Evolutionary conservation across 768 basidiomycete genomes (phyloP), one percentile per base, ranked within the genome.

Genomic region (Gymnopilus dilepis): DNA sequence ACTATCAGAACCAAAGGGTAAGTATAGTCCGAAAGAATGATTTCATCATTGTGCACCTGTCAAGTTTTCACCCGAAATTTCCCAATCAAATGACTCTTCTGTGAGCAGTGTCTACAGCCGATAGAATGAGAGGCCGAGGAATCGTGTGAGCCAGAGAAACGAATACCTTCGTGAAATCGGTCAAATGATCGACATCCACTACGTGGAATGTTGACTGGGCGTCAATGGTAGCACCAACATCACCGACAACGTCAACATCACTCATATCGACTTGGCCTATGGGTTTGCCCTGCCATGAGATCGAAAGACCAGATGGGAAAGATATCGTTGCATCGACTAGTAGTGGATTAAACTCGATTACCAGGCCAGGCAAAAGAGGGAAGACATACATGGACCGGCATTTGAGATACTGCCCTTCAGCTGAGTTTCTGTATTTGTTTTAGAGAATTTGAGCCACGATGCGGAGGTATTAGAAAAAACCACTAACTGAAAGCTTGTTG

Each of bases 81-180:
- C 79, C 90, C 90, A 92, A 19, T 84, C 82, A 66, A 92, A 92
- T 2, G 80, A 82, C 62, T 86, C 85, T 51, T 85, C 76, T 0
- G 85, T 90, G 11, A 91, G 79, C 59, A 91, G 72, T 21, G 77
- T 76, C 84, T 82, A 61, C 37, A 58, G 3, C n/a, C 13, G 22
- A 26, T 15, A 8, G 34, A 60, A 9, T 55, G 7, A 43, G 13
- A 40, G 15, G 1, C 8, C 7, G 5, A 30, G 8, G 15, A 11
- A 8, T 31, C 31, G 11, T 21, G 6, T 30, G n/a, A 41, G 13
- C 15, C 13, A 11, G 48, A n/a, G 26, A 19, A 40, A n/a, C 24
- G 21, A 63, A 9, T 47, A 82, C 84, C 77, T 87, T 86, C 0
- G 89, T 90, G 70, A 91, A 91, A 33, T 80, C 82, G 19, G 88